phyloP scores from a whole-genome alignment of 306 rosid genomes.

The Carpinus fangiana region DNA sequence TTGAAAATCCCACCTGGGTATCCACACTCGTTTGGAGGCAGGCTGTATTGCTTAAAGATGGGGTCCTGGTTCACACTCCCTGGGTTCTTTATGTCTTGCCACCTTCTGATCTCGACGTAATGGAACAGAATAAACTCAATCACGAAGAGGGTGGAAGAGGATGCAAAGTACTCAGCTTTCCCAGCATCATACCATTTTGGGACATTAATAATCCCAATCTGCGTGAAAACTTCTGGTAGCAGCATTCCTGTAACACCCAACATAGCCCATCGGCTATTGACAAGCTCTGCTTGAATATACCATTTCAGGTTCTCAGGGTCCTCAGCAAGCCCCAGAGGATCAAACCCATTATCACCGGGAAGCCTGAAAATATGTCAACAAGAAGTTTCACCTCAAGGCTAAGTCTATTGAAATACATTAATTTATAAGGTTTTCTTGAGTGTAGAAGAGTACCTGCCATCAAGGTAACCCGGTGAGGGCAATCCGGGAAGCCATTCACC shows the following conservation, averaged over 20 bases:
- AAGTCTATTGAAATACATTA: not conserved
- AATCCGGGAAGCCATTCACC: conserved; percentile 98
- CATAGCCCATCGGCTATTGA: conserved; percentile 96
- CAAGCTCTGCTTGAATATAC: conserved; percentile 92
- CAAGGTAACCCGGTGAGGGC: conserved; percentile 78
- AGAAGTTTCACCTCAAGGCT: not conserved
- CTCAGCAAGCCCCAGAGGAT: conserved; percentile 90
- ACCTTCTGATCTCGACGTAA: conserved; percentile 91
- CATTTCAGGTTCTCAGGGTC: conserved; percentile 95
- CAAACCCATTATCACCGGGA: conserved; percentile 97
- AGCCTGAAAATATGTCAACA: conserved; percentile 47
- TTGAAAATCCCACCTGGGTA: conserved; percentile 95
- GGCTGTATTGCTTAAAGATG: conserved; percentile 95
- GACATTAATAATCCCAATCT: conserved; percentile 64
- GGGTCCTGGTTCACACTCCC: conserved; percentile 98
- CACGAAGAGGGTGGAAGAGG: conserved; percentile 92
- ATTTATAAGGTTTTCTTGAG: not conserved
- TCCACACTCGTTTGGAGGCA: conserved; percentile 72
- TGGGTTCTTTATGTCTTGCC: conserved; percentile 99
- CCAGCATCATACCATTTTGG: conserved; percentile 98
- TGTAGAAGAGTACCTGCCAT: conserved; percentile 55
- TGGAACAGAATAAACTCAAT: conserved; percentile 97
- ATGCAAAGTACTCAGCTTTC: conserved; percentile 83
- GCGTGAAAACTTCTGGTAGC: conserved; percentile 88
- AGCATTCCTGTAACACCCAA: conserved; percentile 95